Conservation (phyloP, 495 filamentous ascomycete genomes). For the Xylaria intraflava region DNA sequence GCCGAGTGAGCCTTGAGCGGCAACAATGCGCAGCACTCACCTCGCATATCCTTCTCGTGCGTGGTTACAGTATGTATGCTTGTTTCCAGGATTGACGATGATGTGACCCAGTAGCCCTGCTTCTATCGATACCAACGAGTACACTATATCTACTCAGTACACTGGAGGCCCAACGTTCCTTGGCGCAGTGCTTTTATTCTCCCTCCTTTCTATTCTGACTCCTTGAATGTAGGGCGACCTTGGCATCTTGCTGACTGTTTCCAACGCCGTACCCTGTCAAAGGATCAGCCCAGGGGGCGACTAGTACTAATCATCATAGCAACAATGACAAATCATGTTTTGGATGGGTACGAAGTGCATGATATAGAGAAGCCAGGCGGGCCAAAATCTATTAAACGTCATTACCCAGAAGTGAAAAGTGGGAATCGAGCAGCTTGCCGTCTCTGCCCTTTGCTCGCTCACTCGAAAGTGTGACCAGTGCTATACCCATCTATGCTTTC, state of each 20-base stretch:
- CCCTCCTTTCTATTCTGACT: too few relatives aligned
- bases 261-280: constrained; percentile 5
- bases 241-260: constrained; percentile 13
- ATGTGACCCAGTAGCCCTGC: too few relatives aligned
- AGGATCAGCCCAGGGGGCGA: constrained; percentile 5
- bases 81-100: too few relatives aligned
- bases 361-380: background rate
- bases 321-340: constrained; percentile 11
- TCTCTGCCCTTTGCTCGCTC: background rate
- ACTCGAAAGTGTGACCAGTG: background rate
- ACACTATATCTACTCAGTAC: background rate
- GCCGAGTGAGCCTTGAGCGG: background rate
- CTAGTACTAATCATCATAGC: constrained; percentile 12
- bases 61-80: too few relatives aligned
- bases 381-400: constrained; percentile 4
- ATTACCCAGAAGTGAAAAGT: background rate
- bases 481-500: background rate
- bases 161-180: background rate
- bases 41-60: too few relatives aligned
- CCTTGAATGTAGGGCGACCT: constrained; percentile 2
- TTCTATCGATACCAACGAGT: too few relatives aligned
- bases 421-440: background rate
- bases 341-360: background rate
- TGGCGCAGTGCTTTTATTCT: background rate
- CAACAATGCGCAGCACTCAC: too few relatives aligned